These are phyloP conservation scores for Suillus occidentalis DNA, from an alignment of 768 basidiomycete species.

Conservation along the genomic window DNA sequence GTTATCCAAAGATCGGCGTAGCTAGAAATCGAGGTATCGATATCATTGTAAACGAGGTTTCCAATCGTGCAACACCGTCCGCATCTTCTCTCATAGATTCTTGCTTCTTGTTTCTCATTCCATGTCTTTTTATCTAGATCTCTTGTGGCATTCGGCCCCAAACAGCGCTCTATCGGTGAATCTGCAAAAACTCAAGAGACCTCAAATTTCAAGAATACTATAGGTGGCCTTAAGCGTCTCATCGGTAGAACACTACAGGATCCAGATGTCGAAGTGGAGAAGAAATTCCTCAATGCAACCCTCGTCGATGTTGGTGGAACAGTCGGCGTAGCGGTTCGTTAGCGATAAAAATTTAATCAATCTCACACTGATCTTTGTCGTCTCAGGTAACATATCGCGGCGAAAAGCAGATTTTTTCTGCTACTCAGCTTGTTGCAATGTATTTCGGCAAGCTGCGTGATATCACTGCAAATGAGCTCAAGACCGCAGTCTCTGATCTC, in stretches of 20 bases:
- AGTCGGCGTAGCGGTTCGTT: constrained; percentile 77
- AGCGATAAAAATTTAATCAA: constrained; percentile 10
- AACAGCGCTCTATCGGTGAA: constrained; percentile 91
- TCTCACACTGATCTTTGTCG: constrained; percentile 12
- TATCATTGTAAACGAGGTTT: constrained; percentile 97
- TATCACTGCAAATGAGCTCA: constrained; percentile 82
- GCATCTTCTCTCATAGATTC: constrained; percentile 31
- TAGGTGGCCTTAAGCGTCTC: constrained; percentile 89
- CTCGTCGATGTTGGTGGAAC: constrained; percentile 83
- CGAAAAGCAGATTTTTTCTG: constrained; percentile 75
- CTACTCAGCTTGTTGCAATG: constrained; percentile 89
- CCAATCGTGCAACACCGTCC: constrained; percentile 94
- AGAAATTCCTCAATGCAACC: constrained; percentile 86
- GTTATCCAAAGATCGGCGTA: constrained; percentile 75
- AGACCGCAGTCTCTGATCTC: constrained; percentile 82
- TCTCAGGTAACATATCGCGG: constrained; percentile 84
- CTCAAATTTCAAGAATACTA: constrained; percentile 96
- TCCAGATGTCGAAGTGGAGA: constrained; percentile 82
- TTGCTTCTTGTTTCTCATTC: constrained; percentile 7
- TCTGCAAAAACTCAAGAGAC: constrained; percentile 96
- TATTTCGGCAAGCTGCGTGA: constrained; percentile 92
- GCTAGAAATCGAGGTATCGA: constrained; percentile 96
- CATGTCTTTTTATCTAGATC: constrained; percentile 52
- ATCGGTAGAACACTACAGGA: constrained; percentile 81
- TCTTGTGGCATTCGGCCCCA: constrained; percentile 90